Base-by-base conservation (phyloP, 2,329 filamentous ascomycete species). In the Aspergillus persii region DNA sequence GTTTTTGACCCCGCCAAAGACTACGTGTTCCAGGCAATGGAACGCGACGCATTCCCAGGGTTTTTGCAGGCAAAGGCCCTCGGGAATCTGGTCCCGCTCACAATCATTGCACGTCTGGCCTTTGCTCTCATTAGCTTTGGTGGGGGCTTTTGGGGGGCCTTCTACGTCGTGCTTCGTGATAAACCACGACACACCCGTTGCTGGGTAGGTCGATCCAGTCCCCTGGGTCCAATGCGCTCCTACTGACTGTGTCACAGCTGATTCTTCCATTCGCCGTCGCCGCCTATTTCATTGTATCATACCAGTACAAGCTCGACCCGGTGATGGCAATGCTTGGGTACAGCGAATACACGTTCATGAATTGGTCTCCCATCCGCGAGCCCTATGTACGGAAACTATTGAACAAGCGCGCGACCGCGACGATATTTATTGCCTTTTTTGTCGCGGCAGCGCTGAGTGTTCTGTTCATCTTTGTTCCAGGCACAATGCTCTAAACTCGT, bases 1-100 rank as follows among this genome's bases (percentile, higher is more conserved):
- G 90, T 99, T 11, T 99, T 99, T 69, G 95, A 98, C 73, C 88
- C 91, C 23, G 95, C 95, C 56, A 99, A 99, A 81, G 95, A 99
- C 79, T 99, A 98, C 74, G 95, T 98, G 63, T 99, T 98, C 76
- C 96, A 99, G 78, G 96, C 96, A 36, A 99, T 99, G 95, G 96
- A 99, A 79, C 87, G 96, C 57, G 95, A 99, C 79, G 95, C 96
- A n/a, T 99, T 96, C 74, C 95, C 96, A 0, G 94, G 94, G 1
- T 99, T 99, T 77, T 83, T 99, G 60, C 86, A 94, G 71, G 91
- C 92, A 79, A 98, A 98, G 79, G 95, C 95, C 2, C 83, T 99
- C 27, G 96, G 96, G 61, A 99, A 99, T 71, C 84, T 99, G 12
- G 94, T 99, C 30, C 95, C 94, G 3, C 87, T 94, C 15, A 96